Conservation (phyloP, 495 filamentous ascomycete genomes). For the Cercophora samala region DNA sequence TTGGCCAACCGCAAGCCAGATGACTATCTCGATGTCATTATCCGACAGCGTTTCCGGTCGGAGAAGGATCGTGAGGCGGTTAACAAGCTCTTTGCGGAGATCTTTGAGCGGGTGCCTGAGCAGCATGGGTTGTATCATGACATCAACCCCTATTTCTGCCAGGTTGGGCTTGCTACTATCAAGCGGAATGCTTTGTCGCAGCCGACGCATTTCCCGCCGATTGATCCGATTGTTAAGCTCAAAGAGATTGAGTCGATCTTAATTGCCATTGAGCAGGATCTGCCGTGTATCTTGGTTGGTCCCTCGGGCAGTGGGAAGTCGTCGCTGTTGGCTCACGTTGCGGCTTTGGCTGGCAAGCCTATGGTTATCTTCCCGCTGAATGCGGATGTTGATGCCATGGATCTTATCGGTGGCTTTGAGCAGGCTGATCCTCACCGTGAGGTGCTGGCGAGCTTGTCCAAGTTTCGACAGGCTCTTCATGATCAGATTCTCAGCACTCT, state of each 20-base stretch:
- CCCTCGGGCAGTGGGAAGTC: conserved; percentile 85
- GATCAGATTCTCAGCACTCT: conserved; percentile 51
- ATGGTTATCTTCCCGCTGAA: conserved; percentile 80
- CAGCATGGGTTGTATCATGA: conserved; percentile 64
- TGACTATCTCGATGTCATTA: conserved; percentile 77
- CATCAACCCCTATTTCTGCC: conserved; percentile 49
- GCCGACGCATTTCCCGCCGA: conserved; percentile 49
- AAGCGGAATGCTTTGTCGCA: conserved; percentile 56
- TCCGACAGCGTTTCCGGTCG: conserved; percentile 82
- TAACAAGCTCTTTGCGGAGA: conserved; percentile 55
- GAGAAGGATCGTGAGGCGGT: conserved; percentile 62
- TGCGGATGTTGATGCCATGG: conserved; percentile 92
- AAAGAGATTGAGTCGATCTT: conserved; percentile 78
- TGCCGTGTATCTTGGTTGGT: conserved; percentile 87
- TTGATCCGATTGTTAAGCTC: conserved; percentile 58
- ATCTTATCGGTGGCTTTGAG: conserved; percentile 94
- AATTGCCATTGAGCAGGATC: conserved; percentile 77
- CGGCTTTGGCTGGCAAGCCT: conserved; percentile 66
- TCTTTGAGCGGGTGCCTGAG: conserved; percentile 38
- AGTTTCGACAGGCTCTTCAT: conserved; percentile 55
- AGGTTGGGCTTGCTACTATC: conserved; percentile 76
- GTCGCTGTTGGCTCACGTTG: conserved; percentile 70
- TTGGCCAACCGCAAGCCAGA: conserved; percentile 51
- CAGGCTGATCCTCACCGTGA: conserved; percentile 79
- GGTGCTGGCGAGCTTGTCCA: conserved; percentile 51